Evolutionary conservation across 805 yeast genomes (phyloP).

Genomic region (Metschnikowia colocasiae): DNA sequence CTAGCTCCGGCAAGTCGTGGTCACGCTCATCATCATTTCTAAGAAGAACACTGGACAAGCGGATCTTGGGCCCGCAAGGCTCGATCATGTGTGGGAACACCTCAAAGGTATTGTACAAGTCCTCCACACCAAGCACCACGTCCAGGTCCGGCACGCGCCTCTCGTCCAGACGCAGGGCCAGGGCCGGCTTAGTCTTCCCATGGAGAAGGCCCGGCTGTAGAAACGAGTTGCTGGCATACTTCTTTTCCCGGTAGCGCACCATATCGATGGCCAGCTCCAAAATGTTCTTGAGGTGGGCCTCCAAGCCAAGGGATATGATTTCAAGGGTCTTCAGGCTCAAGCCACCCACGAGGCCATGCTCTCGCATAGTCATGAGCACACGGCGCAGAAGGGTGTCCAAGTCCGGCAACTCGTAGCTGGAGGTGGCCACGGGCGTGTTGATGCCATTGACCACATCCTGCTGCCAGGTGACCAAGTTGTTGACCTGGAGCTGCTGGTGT

Average conservation of each 20-base stretch:
- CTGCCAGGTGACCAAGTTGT: conserved; percentile 74
- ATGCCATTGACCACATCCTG: conserved; percentile 87
- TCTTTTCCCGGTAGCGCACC: conserved; percentile 56
- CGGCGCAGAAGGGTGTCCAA: conserved; percentile 60
- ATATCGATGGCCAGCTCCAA: conserved; percentile 73
- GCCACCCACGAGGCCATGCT: conserved; percentile 81
- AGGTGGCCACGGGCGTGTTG: conserved; percentile 75
- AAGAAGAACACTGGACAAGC: conserved; percentile 47
- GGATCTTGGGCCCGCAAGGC: conserved; percentile 57
- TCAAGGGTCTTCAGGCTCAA: conserved; percentile 79
- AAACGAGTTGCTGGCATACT: conserved; percentile 38
- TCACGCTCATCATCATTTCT: conserved; percentile 50
- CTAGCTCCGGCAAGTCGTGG: conserved; percentile 25
- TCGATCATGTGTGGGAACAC: conserved; percentile 66
- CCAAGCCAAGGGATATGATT: conserved; percentile 73
- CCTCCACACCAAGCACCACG: conserved; percentile 58
- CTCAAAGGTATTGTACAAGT: conserved; percentile 59
- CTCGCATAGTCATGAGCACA: conserved; percentile 80
- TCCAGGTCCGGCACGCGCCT: conserved; percentile 8
- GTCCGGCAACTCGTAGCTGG: conserved; percentile 80
- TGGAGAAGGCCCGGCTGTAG: conserved; percentile 22
- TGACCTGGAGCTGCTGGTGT: conserved; percentile 42
- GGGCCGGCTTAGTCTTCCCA: background rate
- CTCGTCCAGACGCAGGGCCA: background rate
- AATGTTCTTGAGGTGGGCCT: conserved; percentile 69